phyloP scores from a whole-genome alignment of 129 eudicot genomes.

The Artemisia annua region DNA sequence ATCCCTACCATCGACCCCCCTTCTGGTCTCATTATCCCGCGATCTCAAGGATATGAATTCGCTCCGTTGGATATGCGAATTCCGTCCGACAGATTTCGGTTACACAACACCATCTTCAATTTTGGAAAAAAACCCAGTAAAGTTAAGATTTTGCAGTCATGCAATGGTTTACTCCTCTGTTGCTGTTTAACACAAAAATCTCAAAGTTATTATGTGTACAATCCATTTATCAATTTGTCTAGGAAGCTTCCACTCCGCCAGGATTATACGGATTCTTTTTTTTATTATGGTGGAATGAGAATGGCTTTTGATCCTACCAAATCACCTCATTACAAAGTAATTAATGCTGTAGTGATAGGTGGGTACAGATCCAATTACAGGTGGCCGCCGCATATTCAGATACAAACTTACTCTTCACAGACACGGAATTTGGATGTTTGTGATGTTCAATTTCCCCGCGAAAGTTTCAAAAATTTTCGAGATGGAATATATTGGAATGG shows the following conservation, averaged over 20 bases:
- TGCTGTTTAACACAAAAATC: not conserved
- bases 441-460: not conserved
- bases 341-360: too few species aligned
- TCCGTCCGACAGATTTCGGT: not conserved
- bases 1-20: too few species aligned
- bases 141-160: slow-evolving; percentile 16
- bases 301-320: slow-evolving; percentile 22
- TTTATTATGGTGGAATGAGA: not conserved
- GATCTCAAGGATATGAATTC: too few species aligned
- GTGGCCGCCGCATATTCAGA: too few species aligned
- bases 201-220: not conserved
- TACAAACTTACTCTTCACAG: not conserved
- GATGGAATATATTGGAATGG: too few species aligned
- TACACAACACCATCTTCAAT: not conserved
- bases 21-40: too few species aligned
- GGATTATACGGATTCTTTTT: too few species aligned
- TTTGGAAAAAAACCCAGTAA: too few species aligned
- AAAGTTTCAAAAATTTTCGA: not conserved
- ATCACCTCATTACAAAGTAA: slow-evolving; percentile 19
- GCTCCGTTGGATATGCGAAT: too few species aligned
- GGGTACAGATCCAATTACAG: too few species aligned
- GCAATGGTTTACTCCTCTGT: slow-evolving; percentile 27
- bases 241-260: not conserved
- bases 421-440: not conserved
- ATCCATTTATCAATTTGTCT: not conserved